phyloP scores from a whole-genome alignment of 164 flowering plant species.

The Piper betle region DNA sequence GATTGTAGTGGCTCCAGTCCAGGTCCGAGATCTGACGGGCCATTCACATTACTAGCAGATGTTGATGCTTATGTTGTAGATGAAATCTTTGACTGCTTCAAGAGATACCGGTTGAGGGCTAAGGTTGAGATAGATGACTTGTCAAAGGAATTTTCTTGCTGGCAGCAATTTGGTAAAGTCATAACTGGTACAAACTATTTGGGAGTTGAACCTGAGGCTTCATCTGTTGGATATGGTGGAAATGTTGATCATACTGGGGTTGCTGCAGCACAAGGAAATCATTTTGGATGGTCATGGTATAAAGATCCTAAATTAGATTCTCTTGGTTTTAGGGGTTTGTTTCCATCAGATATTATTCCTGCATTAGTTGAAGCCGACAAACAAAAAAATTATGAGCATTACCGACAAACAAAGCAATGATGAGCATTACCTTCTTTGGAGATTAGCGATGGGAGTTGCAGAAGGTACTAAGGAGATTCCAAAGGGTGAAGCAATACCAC shows the following conservation, averaged over 20 bases:
- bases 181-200: conserved; percentile 26
- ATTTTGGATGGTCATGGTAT: conserved; percentile 70
- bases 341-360: conserved; percentile 53
- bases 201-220: conserved; percentile 62
- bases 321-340: conserved; percentile 87
- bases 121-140: conserved; percentile 86
- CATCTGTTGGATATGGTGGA: conserved; percentile 64
- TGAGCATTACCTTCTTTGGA: conserved; percentile 54
- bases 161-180: conserved; percentile 75
- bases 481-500: conserved; percentile 97
- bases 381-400: too few relatives aligned
- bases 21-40: conserved; percentile 32
- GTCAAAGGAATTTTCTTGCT: conserved; percentile 62
- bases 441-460: conserved; percentile 83
- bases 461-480: conserved; percentile 90
- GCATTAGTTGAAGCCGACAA: conserved; percentile 83
- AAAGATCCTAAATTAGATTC: conserved; percentile 75
- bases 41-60: conserved; percentile 43
- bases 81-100: conserved; percentile 56
- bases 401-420: conserved; percentile 73
- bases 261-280: conserved; percentile 50
- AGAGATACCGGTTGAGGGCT: conserved; percentile 75
- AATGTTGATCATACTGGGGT: conserved; percentile 40
- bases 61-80: conserved; percentile 61
- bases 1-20: conserved; percentile 59